Evolutionary conservation across 169 alveolate species (phyloP).

Genomic region (Amoebophrya sp.): DNA sequence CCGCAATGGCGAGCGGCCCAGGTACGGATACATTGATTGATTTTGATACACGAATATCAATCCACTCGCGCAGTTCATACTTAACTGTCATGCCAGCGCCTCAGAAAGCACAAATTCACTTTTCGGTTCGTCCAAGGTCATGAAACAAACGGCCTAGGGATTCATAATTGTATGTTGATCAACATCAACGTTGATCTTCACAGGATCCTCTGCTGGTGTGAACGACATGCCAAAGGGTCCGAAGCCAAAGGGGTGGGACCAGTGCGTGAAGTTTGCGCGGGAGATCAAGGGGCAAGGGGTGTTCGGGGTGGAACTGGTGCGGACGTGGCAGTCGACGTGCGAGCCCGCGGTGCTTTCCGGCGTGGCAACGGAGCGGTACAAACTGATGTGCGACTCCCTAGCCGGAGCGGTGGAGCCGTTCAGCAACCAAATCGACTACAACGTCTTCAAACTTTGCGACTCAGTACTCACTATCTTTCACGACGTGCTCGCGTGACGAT

Average conservation of each 20-base stretch:
- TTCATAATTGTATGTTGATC: no score
- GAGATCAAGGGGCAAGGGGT: background rate
- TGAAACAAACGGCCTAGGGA: no score
- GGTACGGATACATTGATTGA: no score
- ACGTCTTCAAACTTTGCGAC: background rate
- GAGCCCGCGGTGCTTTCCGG: background rate
- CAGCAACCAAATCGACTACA: background rate
- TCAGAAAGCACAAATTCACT: no score
- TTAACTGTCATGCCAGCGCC: no score
- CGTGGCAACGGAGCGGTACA: background rate
- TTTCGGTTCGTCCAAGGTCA: no score
- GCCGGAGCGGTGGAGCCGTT: background rate
- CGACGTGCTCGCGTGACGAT: background rate
- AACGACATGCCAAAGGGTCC: background rate
- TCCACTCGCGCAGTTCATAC: no score
- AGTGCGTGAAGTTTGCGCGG: background rate
- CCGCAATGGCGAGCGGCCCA: no score
- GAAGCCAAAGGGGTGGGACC: background rate
- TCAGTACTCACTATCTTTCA: background rate
- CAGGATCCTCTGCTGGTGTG: no score
- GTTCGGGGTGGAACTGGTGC: background rate
- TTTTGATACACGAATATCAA: no score
- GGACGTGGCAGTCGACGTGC: background rate
- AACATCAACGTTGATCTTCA: background rate
- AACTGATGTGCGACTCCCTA: background rate